Evolutionary conservation across 768 basidiomycete genomes (phyloP).

Genomic region (Termitomyces sp.): DNA sequence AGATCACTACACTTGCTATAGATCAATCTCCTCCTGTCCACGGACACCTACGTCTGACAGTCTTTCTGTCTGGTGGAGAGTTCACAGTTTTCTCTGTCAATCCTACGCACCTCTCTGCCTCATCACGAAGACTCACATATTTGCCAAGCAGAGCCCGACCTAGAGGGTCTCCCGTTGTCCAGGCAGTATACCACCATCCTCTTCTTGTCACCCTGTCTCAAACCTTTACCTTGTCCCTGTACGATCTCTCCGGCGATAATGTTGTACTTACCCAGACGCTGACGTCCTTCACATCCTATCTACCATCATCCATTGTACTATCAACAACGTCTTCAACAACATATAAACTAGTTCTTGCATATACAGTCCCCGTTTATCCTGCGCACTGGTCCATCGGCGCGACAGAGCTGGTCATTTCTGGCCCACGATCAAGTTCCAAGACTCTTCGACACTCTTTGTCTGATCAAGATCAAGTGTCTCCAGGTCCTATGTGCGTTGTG

Average conservation of each 20-base stretch:
- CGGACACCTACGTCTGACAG: slow-evolving; percentile 40
- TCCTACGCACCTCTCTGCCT: slow-evolving; percentile 34
- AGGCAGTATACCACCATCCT: slow-evolving; percentile 74
- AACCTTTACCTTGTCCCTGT: slow-evolving; percentile 65
- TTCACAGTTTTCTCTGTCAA: slow-evolving; percentile 55
- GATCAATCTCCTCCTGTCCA: slow-evolving; percentile 64
- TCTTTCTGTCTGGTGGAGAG: slow-evolving; percentile 65
- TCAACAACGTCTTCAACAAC: slow-evolving; percentile 50
- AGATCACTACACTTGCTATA: slow-evolving; percentile 61
- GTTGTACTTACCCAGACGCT: slow-evolving; percentile 60
- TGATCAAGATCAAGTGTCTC: slow-evolving; percentile 1
- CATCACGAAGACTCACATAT: slow-evolving; percentile 42
- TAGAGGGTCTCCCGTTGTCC: slow-evolving; percentile 44
- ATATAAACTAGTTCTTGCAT: slow-evolving; percentile 73
- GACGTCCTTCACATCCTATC: slow-evolving; percentile 72
- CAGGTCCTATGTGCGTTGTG: slow-evolving; percentile 39
- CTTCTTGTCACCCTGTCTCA: slow-evolving; percentile 67
- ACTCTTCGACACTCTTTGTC: slow-evolving; percentile 14
- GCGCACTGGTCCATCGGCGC: slow-evolving; percentile 75
- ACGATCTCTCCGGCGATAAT: slow-evolving; percentile 52
- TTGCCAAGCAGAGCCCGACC: slow-evolving; percentile 34
- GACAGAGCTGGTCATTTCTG: slow-evolving; percentile 68
- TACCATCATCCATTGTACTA: slow-evolving; percentile 76
- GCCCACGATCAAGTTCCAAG: slow-evolving; percentile 12
- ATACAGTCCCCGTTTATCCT: slow-evolving; percentile 75